phyloP scores from a whole-genome alignment of 2,329 filamentous ascomycete genomes.

The Trichoderma pleuroti region DNA sequence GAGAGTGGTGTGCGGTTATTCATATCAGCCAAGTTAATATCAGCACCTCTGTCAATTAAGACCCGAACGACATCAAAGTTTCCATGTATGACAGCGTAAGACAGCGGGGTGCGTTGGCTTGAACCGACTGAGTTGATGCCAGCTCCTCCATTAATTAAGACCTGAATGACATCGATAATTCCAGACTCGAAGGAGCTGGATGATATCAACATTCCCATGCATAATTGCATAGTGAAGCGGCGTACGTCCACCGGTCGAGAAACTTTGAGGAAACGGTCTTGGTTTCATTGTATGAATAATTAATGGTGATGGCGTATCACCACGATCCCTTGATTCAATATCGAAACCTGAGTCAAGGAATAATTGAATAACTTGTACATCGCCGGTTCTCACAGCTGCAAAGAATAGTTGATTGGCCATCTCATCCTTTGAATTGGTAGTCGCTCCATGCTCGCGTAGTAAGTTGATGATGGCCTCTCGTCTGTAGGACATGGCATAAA shows the following conservation, averaged over 20 bases:
- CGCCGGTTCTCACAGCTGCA: neutral
- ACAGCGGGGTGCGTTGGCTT: too few relatives aligned
- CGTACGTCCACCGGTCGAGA: fast-evolving
- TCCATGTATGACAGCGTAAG: too few relatives aligned
- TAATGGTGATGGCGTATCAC: neutral
- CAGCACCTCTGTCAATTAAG: too few relatives aligned
- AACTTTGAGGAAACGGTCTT: too few relatives aligned
- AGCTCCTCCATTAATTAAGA: neutral
- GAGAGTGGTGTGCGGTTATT: too few relatives aligned
- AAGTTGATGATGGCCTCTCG: neutral
- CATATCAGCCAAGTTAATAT: too few relatives aligned
- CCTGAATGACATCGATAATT: neutral
- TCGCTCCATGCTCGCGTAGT: neutral
- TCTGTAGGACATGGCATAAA: neutral
- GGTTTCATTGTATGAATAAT: too few relatives aligned
- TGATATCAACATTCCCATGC: fast-evolving
- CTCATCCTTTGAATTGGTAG: neutral
- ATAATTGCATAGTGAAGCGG: neutral
- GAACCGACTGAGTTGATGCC: fast-evolving
- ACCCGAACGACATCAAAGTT: too few relatives aligned
- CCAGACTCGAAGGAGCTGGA: neutral
- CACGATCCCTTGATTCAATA: neutral
- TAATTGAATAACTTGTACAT: neutral
- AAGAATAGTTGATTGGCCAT: neutral
- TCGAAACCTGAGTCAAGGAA: neutral